A percentile compares a stretch with the other conserved stretches of the same genome.
phyloP scores from a whole-genome alignment of 371 early-diverging fungal species.

The Mucor lusitanicus region DNA sequence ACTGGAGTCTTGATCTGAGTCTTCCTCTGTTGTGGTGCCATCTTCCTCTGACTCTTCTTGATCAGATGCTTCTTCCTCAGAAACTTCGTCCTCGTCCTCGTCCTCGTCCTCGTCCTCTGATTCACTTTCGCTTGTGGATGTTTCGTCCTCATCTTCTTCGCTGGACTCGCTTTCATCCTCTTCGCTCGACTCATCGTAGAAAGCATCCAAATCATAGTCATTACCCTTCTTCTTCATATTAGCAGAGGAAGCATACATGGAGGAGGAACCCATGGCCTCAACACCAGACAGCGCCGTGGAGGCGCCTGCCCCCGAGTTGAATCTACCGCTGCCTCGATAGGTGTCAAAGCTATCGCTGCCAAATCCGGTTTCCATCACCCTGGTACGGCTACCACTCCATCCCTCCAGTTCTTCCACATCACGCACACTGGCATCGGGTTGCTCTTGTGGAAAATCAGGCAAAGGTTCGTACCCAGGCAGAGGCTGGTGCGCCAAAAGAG shows the following conservation, averaged over 20 bases:
- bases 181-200: conserved; percentile 49
- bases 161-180: conserved; percentile 10
- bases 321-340: conserved; percentile 36
- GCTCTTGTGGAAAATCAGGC: conserved; percentile 79
- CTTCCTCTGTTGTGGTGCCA: background rate
- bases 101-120: conserved; percentile 24
- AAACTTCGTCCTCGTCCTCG: conserved; percentile 21
- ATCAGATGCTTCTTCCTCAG: conserved; percentile 6
- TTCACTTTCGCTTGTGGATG: conserved; percentile 21
- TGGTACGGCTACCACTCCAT: conserved; percentile 47
- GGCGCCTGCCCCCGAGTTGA: conserved; percentile 17
- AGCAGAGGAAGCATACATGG: conserved; percentile 34
- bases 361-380: conserved; percentile 54
- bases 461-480: conserved; percentile 79
- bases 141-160: background rate
- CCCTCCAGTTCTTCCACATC: conserved; percentile 51
- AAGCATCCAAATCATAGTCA: conserved; percentile 64
- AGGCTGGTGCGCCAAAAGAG: conserved; percentile 73
- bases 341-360: conserved; percentile 51
- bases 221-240: conserved; percentile 43
- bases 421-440: conserved; percentile 72
- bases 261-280: conserved; percentile 43
- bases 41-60: background rate
- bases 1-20: conserved; percentile 7
- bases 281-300: conserved; percentile 47